Conservation (phyloP, 495 filamentous ascomycete species). For the Penicillium canescens region DNA sequence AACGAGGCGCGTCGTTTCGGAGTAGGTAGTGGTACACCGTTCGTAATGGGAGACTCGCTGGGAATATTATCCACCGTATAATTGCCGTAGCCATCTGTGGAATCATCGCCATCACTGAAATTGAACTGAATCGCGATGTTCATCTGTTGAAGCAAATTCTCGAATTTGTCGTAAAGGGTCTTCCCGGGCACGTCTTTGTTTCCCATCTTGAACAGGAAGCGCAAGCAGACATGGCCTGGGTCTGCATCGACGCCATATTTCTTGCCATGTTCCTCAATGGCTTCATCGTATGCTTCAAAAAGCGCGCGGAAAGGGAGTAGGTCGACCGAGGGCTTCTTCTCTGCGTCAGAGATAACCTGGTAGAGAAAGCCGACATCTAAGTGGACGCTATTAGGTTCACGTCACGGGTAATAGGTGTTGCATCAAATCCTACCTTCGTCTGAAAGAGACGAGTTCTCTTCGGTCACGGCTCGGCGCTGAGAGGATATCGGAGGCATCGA, state of each 20-base stretch:
- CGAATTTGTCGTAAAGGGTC: conserved; percentile 65
- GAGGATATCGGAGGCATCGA: conserved; percentile 60
- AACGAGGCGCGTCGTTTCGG: conserved; percentile 57
- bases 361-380: conserved; percentile 78
- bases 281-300: conserved; percentile 75
- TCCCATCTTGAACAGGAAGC: conserved; percentile 80
- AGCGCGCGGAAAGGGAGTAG: conserved; percentile 73
- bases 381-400: background rate
- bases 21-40: conserved; percentile 29
- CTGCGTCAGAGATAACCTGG: conserved; percentile 71
- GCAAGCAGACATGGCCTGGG: conserved; percentile 71
- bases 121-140: conserved; percentile 65
- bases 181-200: conserved; percentile 47
- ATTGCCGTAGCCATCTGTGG: conserved; percentile 25
- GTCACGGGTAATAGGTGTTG: conserved; percentile 9
- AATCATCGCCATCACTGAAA: conserved; percentile 11
- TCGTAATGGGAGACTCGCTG: conserved; percentile 17
- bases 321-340: conserved; percentile 62
- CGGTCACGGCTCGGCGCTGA: conserved; percentile 50
- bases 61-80: conserved; percentile 21
- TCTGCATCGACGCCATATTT: conserved; percentile 67
- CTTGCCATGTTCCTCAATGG: conserved; percentile 63
- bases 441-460: conserved; percentile 51
- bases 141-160: conserved; percentile 60
- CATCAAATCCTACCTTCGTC: conserved; percentile 56